Conservation (phyloP, 768 basidiomycete genomes). For the Auriculariales sp. region DNA sequence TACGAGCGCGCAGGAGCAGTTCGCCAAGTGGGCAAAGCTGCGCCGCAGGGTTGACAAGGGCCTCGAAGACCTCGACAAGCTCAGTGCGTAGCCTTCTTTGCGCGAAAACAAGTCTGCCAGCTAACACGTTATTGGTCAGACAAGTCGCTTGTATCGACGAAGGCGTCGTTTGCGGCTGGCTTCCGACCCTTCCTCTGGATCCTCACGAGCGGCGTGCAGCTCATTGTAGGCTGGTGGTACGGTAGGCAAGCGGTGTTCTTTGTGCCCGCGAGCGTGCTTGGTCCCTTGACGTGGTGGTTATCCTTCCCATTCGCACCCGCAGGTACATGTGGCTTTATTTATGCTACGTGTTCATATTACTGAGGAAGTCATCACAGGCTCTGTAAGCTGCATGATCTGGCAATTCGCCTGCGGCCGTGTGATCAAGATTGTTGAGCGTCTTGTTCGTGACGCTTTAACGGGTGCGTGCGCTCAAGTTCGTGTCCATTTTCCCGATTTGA, state of each 20-base stretch:
- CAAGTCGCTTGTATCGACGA: conserved; percentile 42
- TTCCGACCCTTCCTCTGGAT: conserved; percentile 70
- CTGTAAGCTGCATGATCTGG: conserved; percentile 89
- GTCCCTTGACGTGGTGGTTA: conserved; percentile 77
- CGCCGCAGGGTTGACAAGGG: conserved; percentile 85
- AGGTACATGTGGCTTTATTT: conserved; percentile 37
- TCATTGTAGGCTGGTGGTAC: conserved; percentile 83
- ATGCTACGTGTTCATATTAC: conserved; percentile 1
- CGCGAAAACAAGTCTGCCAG: too few species aligned
- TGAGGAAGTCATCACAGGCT: conserved; percentile 34
- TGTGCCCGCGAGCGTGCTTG: conserved; percentile 82
- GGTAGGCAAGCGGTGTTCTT: conserved; percentile 85
- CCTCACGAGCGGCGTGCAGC: conserved; percentile 75
- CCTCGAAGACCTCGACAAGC: conserved; percentile 75
- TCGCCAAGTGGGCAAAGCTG: conserved; percentile 96
- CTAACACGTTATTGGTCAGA: conserved; percentile 29
- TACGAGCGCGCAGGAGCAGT: conserved; percentile 93
- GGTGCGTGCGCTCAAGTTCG: background rate
- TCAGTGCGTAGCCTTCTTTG: conserved; percentile 46
- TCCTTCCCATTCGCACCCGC: conserved; percentile 82
- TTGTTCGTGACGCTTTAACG: conserved; percentile 43
- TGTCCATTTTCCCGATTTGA: too few species aligned
- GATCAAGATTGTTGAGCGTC: conserved; percentile 59
- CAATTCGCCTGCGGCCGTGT: conserved; percentile 86
- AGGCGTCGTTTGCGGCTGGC: conserved; percentile 46